Percentiles rank a stretch among this genome's conserved stretches.
Evolutionary conservation across 1,139 yeast species (phyloP).

Genomic region (Candida neerlandica): DNA sequence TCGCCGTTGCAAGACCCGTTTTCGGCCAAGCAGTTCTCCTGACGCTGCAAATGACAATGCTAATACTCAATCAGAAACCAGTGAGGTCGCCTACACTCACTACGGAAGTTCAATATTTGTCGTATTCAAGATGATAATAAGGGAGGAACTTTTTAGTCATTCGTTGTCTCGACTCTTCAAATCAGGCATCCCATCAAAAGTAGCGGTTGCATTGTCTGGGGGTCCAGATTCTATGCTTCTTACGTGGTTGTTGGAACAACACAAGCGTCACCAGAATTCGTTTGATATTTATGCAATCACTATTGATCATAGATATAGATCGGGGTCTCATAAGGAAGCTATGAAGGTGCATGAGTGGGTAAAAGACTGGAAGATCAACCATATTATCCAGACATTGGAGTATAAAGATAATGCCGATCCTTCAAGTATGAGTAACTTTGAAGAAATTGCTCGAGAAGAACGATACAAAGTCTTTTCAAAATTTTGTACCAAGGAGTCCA

Average conservation of each 20-base stretch:
- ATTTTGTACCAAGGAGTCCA: slow-evolving; percentile 32
- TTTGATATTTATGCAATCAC: slow-evolving; percentile 50
- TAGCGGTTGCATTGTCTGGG: slow-evolving; percentile 65
- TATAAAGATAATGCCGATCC: slow-evolving; percentile 29
- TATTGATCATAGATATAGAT: slow-evolving; percentile 58
- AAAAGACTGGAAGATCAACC: slow-evolving; percentile 41
- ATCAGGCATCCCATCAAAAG: slow-evolving; percentile 17
- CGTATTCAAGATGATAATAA: slow-evolving; percentile 8
- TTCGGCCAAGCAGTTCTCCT: too few relatives aligned
- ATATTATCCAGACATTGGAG: slow-evolving; percentile 36
- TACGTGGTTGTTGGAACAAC: slow-evolving; percentile 45
- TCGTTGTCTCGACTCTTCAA: slow-evolving; percentile 10
- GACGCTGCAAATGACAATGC: background rate
- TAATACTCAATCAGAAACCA: too few relatives aligned
- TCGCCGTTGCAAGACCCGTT: too few relatives aligned
- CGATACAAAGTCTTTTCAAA: slow-evolving; percentile 49
- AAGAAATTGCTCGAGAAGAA: slow-evolving; percentile 56
- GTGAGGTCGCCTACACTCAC: too few relatives aligned
- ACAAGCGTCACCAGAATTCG: slow-evolving; percentile 25
- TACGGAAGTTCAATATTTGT: too few relatives aligned
- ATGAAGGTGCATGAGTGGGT: slow-evolving; percentile 35
- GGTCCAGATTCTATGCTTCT: slow-evolving; percentile 83
- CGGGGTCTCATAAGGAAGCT: slow-evolving; percentile 53
- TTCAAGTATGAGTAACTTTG: slow-evolving; percentile 42
- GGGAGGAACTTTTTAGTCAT: slow-evolving; percentile 5